Conservation (phyloP, 2,329 filamentous ascomycete species). For the Sporothrix pseudoabietina region DNA sequence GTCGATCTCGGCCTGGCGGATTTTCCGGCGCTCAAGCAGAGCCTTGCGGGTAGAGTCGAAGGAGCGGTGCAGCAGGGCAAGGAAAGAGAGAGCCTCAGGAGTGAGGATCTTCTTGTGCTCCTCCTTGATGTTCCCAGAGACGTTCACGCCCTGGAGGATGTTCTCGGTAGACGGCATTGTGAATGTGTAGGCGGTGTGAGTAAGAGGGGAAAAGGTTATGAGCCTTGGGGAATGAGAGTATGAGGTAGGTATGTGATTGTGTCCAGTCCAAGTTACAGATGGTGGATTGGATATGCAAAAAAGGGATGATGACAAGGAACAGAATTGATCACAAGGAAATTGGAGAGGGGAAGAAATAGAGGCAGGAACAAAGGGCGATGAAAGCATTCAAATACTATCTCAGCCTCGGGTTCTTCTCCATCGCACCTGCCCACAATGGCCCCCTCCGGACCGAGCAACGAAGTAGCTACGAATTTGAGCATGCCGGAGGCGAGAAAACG, state of each 20-base stretch:
- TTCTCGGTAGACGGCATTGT: conserved; percentile 70
- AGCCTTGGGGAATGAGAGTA: background rate
- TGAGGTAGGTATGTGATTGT: background rate
- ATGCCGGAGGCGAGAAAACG: conserved; percentile 15
- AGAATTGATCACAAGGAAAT: conserved; percentile 1
- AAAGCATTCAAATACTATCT: conserved; percentile 27
- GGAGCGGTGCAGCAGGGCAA: conserved; percentile 89
- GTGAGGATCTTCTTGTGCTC: conserved; percentile 87
- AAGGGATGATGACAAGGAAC: conserved; percentile 1
- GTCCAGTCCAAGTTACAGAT: background rate
- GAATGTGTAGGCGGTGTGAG: background rate
- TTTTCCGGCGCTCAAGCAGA: conserved; percentile 81
- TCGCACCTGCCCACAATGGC: conserved; percentile 6
- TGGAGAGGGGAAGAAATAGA: background rate
- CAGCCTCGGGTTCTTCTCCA: conserved; percentile 21
- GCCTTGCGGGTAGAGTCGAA: conserved; percentile 89
- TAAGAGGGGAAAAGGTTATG: background rate
- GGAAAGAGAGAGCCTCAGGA: conserved; percentile 85
- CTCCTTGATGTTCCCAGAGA: conserved; percentile 78
- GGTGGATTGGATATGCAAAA: conserved; percentile 8
- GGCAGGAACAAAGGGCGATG: conserved; percentile 14
- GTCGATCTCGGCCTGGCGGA: conserved; percentile 91
- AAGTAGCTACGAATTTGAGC: conserved; percentile 16
- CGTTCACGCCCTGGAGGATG: conserved; percentile 83
- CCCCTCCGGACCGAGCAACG: conserved; percentile 22